Evolutionary conservation across 2,329 filamentous ascomycete species (phyloP).

Genomic region (Teratosphaeria zuluensis): DNA sequence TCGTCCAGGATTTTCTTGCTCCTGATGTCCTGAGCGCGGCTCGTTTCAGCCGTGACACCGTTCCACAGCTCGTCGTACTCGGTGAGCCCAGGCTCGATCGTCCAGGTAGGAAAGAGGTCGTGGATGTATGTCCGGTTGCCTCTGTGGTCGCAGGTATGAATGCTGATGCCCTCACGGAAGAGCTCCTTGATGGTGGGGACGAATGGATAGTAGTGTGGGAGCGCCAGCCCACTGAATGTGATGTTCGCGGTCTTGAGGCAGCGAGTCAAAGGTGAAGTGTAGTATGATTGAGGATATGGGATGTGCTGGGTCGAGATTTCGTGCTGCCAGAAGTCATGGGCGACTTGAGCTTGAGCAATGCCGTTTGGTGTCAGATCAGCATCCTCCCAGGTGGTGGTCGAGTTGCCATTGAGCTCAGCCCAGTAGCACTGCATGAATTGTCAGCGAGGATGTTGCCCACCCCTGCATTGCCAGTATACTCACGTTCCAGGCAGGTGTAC

Average conservation of each 20-base stretch:
- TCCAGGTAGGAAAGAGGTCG: constrained; percentile 42
- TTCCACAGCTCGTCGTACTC: constrained; percentile 50
- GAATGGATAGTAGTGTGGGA: constrained; percentile 46
- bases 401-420: constrained; percentile 54
- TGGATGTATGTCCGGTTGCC: constrained; percentile 46
- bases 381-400: constrained; percentile 54
- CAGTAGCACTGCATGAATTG: constrained; percentile 43
- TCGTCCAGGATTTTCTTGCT: constrained; percentile 46
- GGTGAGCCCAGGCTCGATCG: constrained; percentile 51
- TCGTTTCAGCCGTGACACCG: constrained; percentile 40
- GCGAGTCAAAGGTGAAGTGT: constrained; percentile 53
- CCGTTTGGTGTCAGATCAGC: constrained; percentile 51
- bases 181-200: constrained; percentile 54
- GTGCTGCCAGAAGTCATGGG: constrained; percentile 51
- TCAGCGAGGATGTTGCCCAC: constrained; percentile 37
- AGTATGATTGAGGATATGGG: constrained; percentile 55
- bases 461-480: constrained; percentile 17
- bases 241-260: constrained; percentile 54
- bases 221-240: constrained; percentile 47
- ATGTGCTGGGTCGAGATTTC: constrained; percentile 47
- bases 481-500: constrained; percentile 60
- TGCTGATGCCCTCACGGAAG: constrained; percentile 55
- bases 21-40: constrained; percentile 42
- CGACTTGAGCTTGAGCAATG: constrained; percentile 46
- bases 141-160: constrained; percentile 59